These are phyloP conservation scores for Spathaspora passalidarum DNA, from an alignment of 805 yeast genomes.

Conservation along the genomic window DNA sequence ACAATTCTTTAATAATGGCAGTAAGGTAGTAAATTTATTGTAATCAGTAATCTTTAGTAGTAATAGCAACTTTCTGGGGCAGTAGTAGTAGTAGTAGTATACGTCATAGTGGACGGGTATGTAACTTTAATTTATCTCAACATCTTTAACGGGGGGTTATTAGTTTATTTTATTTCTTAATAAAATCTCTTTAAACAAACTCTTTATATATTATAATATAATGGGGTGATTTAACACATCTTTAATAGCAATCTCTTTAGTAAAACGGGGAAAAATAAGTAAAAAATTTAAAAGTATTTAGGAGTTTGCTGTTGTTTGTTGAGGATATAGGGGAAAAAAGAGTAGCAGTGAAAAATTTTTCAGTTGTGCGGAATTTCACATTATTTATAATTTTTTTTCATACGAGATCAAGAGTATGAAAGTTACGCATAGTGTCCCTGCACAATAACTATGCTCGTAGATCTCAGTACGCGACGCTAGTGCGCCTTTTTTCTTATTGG, in stretches of 20 bases:
- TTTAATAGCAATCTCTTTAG: conserved; percentile 3
- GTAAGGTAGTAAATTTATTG: background rate
- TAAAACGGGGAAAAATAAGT: conserved; percentile 4
- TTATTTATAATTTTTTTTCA: conserved; percentile 1
- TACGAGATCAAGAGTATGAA: background rate
- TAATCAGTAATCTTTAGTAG: conserved; percentile 7
- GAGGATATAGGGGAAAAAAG: background rate
- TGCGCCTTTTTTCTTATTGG: background rate
- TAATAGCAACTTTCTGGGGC: conserved; percentile 7
- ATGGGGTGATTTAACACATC: conserved; percentile 28
- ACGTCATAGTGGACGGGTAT: conserved; percentile 33
- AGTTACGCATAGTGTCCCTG: background rate
- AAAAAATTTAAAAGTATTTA: background rate
- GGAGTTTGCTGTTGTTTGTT: background rate
- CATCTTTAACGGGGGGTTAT: conserved; percentile 22
- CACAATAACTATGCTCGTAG: background rate
- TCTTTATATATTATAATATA: conserved; percentile 9
- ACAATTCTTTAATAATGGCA: conserved; percentile 1
- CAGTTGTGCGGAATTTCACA: background rate
- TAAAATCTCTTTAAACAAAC: conserved; percentile 4
- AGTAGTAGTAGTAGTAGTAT: conserved; percentile 11
- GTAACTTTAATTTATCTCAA: conserved; percentile 26
- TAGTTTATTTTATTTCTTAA: conserved; percentile 2
- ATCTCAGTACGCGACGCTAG: background rate
- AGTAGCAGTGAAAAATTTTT: background rate